Base-by-base conservation (phyloP, 1,139 yeast genomes). In the Zhuliangozyma blackwelliae region DNA sequence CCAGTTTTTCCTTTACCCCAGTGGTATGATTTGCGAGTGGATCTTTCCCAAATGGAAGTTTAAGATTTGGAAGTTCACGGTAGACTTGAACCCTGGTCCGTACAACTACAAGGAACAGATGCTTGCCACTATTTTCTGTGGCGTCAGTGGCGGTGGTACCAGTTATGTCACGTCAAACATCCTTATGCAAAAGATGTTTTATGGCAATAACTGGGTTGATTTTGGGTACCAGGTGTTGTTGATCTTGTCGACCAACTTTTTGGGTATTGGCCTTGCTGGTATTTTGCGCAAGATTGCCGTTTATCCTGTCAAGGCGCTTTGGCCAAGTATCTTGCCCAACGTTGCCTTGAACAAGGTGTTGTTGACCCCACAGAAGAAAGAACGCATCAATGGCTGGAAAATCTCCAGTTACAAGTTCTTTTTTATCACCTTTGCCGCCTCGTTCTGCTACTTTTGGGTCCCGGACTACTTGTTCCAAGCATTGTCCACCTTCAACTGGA, bases 181-280 rank as follows among this genome's bases (percentile, higher is more conserved):
- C 20, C 45, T 44, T 30, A 46, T 43, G 33, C 54, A 52, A 39
- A 47, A 50, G 39, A 25, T 34, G 6, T 52, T 43, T 28, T 54
- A 74, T 45, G 58, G 61, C 26, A 51, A 58, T 29, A 39, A 56
- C 7, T 69, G 75, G 69, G 72, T 65, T 5, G 55, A 58, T 13
- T 59, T 61, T 40, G 78, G 79, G 22, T 74, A 72, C 47, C 77
- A 76, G 51, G 51, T 72, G 29, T 53, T 75, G 37, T 55, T 80
- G 32, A 65, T 72, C 5, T 49, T 77, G 29, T 64, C 80, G 2
- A 70, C 82, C 5, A 80, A 79, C 50, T 72, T 70, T 44, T 54
- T 81, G 51, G 87, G 88, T 21, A 72, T 78, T 46, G 82, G 82
- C 2, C 66, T 78, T 48, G 80, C 84, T 29, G 84, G 86, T 40